A percentile compares a stretch with the other conserved stretches of the same genome.
phyloP scores from a whole-genome alignment of 192 early-diverging fungal species.

The Backusella macrospora region DNA sequence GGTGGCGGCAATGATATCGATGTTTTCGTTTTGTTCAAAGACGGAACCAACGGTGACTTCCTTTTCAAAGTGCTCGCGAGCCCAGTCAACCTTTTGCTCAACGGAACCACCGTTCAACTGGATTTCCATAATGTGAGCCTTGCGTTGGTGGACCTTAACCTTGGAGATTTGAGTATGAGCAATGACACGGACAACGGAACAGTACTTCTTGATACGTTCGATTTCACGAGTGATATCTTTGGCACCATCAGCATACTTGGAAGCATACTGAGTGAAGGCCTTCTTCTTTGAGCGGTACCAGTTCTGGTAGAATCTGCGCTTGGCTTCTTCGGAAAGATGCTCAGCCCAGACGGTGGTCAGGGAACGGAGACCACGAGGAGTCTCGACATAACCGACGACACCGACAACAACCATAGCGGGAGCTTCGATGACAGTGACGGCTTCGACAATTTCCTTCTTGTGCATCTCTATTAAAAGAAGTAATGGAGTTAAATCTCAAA shows the following conservation, averaged over 20 bases:
- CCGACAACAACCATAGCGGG: conserved; percentile 97
- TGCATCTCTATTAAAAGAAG: too few species aligned
- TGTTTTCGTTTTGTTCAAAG: conserved; percentile 99
- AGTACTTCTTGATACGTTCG: conserved; percentile 99
- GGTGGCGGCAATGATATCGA: conserved; percentile 97
- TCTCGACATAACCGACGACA: conserved; percentile 99
- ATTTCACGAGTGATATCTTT: conserved; percentile 90
- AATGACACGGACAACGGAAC: conserved; percentile 91
- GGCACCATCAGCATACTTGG: conserved; percentile 91
- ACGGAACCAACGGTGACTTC: conserved; percentile 82
- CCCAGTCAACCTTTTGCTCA: conserved; percentile 97
- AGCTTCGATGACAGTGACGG: too few species aligned
- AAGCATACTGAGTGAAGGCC: conserved; percentile 99
- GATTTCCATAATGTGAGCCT: conserved; percentile 99
- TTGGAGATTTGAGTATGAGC: conserved; percentile 97
- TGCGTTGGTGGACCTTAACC: conserved; percentile 96
- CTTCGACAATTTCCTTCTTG: too few species aligned
- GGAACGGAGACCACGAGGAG: conserved; percentile 94
- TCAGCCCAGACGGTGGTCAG: too few species aligned
- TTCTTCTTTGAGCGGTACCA: conserved; percentile 99
- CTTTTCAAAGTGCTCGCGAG: conserved; percentile 98
- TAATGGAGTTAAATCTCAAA: too few species aligned
- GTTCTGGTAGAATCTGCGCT: too few species aligned
- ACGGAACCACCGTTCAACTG: conserved; percentile 98
- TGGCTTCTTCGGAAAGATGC: conserved; percentile 98